Base-by-base conservation (phyloP, 2,329 filamentous ascomycete genomes). In the Cercospora brassicicola region DNA sequence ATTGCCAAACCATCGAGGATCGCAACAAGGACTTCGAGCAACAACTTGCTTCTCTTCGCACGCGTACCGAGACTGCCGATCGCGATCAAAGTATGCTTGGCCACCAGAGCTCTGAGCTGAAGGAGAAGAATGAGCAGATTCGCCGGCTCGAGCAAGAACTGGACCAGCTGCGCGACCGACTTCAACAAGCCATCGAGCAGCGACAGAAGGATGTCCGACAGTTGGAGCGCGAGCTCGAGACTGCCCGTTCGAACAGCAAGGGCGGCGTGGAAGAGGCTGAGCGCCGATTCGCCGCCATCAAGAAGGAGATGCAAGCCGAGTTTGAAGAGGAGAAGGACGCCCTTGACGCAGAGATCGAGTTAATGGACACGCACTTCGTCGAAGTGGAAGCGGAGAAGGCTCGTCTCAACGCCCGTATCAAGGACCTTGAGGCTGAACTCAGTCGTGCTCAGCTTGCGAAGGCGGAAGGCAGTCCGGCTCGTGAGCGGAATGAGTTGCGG, bases 341-440 rank as follows among this genome's bases (percentile, higher is more conserved):
- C 31, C 78, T 89, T 9, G 85, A 89, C 73, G 85, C 89, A 33
- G 86, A 86, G 67, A 83, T 87, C 18, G 76, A 82, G 36, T 80
- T 84, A 5, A 73, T 84, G 1, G 81, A 83, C 65, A 78, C 79
- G 30, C 78, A 77, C 31, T 76, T 80, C 7, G 82, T 84, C 33
- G 80, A 82, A 18, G 76, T 78, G 1, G 74, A 79, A 23, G 77
- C 79, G 15, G 82, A 83, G 69, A 90, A 88, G 73, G 82, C 84
- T 7, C 82, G 87, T 51, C 79, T 90, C 1, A 87, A 91, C 73
- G 82, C 87, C 62, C 86, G 86, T 67, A 83, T 87, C 4, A 80
- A 82, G 9, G 81, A 73, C 23, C 73, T 81, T 3, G 76, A 79
- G 69, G 73, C 73, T 11, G 77, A 80, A 18, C 65, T 81, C 15